Evolutionary conservation across 2,329 filamentous ascomycete genomes (phyloP), one percentile per base, ranked within the genome.

Genomic region (Fusarium sarcochroum): DNA sequence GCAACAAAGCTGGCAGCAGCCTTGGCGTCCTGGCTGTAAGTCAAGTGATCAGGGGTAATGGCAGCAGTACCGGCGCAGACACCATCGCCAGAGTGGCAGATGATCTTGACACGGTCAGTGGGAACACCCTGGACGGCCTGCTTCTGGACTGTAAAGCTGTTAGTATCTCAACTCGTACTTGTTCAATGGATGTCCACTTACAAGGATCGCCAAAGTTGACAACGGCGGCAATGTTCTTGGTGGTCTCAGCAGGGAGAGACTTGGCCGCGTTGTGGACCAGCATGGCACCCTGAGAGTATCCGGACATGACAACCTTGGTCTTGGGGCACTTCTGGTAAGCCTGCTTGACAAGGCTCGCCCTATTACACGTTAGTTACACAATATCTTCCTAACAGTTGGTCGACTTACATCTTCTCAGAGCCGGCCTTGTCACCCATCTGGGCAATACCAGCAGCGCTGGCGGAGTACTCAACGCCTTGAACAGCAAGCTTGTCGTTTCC

Each of bases 391-490:
- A 17, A 11, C 9, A 7, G 34, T 7, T 41, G 14, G 2, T 47
- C 32, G 49, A 76, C 82, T 86, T 83, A 76, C 82, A 87, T 85
- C 57, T 76, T 78, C 38, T 72, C 70, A 51, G 81, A 82, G 7
- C 85, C 84, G 11, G 57, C 72, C 6, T 73, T 68, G 64, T 85
- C 83, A 3, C 85, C 85, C 8, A 83, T 82, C 14, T 76, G 76
- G 6, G 85, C 73, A 65, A 85, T 86, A 0, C 85, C 85, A 3
- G 68, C 64, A 41, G 81, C 64, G 60, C 77, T 74, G 5, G 86
- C 86, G 3, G 81, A 76, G 69, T 88, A 89, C 32, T 83, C 77
- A 20, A 88, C 83, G 50, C 86, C 86, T 75, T 88, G 86, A 13
- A 87, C 80, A 4, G 82, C 82, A 10, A 87, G 73, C 54, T 82